A percentile compares a stretch with the other conserved stretches of the same genome.
Conservation (phyloP, 2,329 filamentous ascomycete genomes). For the Colletotrichum zoysiae region DNA sequence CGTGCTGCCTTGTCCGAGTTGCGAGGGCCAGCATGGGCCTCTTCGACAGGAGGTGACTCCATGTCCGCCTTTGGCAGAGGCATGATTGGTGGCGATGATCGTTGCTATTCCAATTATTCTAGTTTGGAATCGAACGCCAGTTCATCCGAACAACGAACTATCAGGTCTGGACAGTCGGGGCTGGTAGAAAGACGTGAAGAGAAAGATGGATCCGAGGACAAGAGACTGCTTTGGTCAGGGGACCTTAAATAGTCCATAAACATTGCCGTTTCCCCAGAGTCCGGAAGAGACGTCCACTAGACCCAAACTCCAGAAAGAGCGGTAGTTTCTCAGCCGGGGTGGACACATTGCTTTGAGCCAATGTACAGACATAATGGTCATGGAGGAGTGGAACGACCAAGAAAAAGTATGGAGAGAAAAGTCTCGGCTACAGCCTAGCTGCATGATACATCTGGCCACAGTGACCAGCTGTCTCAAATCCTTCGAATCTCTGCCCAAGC, state of each 20-base stretch:
- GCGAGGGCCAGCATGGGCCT: slow-evolving; percentile 3
- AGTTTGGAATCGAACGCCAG: no score
- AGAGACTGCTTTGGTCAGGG: not conserved
- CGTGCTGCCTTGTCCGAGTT: slow-evolving; percentile 26
- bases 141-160: not conserved
- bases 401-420: slow-evolving; percentile 17
- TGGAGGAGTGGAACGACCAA: slow-evolving; percentile 39
- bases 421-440: slow-evolving; percentile 6
- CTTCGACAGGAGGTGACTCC: slow-evolving; percentile 26
- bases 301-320: slow-evolving; percentile 17
- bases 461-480: not conserved
- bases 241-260: slow-evolving; percentile 1
- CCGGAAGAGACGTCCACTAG: not conserved
- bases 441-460: slow-evolving; percentile 8
- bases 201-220: not conserved
- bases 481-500: slow-evolving; percentile 10
- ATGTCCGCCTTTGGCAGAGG: slow-evolving; percentile 26
- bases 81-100: slow-evolving; percentile 1
- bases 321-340: slow-evolving; percentile 1
- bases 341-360: slow-evolving; percentile 19
- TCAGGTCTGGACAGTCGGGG: no score
- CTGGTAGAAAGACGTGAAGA: slow-evolving; percentile 13
- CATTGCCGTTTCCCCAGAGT: not conserved
- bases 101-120: no score
- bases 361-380: slow-evolving; percentile 10